Evolutionary conservation across 2,329 filamentous ascomycete genomes (phyloP), one percentile per base, ranked within the genome.

Genomic region (Lachnellula hyalina): DNA sequence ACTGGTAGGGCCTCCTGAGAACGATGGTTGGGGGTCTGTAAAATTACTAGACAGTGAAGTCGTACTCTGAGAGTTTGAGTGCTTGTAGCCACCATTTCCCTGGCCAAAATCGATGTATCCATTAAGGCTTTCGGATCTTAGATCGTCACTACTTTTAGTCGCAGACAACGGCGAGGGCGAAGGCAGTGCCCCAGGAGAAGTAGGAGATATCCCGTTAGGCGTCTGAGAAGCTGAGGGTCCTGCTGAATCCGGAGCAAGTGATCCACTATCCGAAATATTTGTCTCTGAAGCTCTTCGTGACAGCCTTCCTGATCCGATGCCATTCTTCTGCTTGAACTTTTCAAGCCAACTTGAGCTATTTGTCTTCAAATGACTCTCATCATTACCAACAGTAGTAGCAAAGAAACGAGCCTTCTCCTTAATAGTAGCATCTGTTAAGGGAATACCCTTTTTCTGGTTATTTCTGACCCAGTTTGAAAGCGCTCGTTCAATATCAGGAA

Each of bases 401-500:
- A 96, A 96, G 60, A 90, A 85, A 49, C 80, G 80, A 1, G 90
- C 90, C 71, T 95, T 91, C 61, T 95, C 88, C 67, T 86, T 83
- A 65, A 96, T 93, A 62, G 89, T 83, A n/a, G 84, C 81, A 69
- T 96, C 90, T 34, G 82, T 87, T 42, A 96, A 76, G 15, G 85
- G 77, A 38, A 86, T 76, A 1, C 92, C 91, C 66, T 86, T 82
- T 67, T 86, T 85, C 67, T 90, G 85, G 67, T 89, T 84, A 63
- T 95, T 94, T 68, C 84, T 83, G 34, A 90, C 85, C 86, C 91
- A 97, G 67, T 91, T 92, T 47, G 87, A 83, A 41, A 99, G 80
- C 1, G 93, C 90, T 66, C 91, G 86, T 70, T 97, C 94, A 65
- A 97, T 92, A 73, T 97, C 92, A 11, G 90, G 90, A 47, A 83